Evolutionary conservation across 306 rosid species (phyloP).

Genomic region (Biancaea sappan): DNA sequence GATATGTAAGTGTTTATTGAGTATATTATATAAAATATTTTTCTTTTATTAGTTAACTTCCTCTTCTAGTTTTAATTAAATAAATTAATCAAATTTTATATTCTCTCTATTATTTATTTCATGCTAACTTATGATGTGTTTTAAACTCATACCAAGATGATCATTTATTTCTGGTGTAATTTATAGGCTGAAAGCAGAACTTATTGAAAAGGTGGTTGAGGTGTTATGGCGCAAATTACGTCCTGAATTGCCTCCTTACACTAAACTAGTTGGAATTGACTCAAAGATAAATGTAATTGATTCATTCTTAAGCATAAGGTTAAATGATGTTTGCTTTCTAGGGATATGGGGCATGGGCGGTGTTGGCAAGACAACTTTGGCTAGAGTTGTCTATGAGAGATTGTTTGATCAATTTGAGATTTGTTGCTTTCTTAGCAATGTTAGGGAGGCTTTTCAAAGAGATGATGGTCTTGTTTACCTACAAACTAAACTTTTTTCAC

Average conservation of each 20-base stretch:
- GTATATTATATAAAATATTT: no score
- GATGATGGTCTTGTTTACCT: no score
- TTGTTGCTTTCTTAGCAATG: not conserved
- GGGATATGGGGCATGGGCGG: slow-evolving; percentile 1
- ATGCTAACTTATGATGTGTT: no score
- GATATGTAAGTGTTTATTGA: slow-evolving; percentile 27
- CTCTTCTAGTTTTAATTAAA: no score
- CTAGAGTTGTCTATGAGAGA: not conserved
- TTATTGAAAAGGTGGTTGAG: not conserved
- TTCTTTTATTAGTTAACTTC: no score
- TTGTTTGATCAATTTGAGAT: not conserved
- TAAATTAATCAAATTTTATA: no score
- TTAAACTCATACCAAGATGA: not conserved
- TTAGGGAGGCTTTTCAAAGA: not conserved
- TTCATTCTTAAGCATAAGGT: not conserved
- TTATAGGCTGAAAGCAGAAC: not conserved
- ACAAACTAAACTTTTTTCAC: not conserved
- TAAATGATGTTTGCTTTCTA: not conserved
- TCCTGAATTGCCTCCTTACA: not conserved
- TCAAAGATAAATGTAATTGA: not conserved
- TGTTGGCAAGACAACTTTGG: not conserved
- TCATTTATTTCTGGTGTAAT: no score
- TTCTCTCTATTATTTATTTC: no score
- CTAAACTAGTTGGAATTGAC: not conserved
- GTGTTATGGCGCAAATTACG: not conserved